phyloP scores from a whole-genome alignment of 345 rosid genomes.

The Salix dunnii region DNA sequence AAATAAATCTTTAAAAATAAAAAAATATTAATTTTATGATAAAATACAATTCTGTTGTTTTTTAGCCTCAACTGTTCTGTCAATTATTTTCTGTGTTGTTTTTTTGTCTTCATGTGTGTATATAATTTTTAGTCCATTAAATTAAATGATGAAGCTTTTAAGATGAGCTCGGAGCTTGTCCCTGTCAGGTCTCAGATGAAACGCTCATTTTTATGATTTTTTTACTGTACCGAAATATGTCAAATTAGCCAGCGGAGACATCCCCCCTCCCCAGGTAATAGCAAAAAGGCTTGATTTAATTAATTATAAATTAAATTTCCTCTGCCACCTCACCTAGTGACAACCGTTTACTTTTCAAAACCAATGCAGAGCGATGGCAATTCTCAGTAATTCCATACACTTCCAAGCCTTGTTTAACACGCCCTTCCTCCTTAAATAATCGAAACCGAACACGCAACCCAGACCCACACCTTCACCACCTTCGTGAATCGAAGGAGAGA shows the following conservation, averaged over 20 bases:
- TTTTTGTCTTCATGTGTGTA: too few species aligned
- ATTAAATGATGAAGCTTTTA: not conserved
- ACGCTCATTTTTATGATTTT: not conserved
- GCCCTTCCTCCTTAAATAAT: slow-evolving; percentile 1
- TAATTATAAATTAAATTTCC: not conserved
- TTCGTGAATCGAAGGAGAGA: not conserved
- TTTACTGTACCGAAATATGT: not conserved
- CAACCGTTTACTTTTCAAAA: slow-evolving; percentile 25
- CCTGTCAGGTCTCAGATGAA: not conserved
- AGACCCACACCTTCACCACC: not conserved
- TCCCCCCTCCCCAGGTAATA: not conserved
- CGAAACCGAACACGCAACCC: not conserved
- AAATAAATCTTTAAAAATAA: too few species aligned
- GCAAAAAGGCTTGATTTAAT: not conserved
- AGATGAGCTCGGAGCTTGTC: not conserved
- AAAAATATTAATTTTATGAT: too few species aligned
- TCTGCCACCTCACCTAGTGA: not conserved
- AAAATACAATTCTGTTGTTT: too few species aligned
- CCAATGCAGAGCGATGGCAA: slow-evolving; percentile 3
- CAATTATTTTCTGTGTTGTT: too few species aligned
- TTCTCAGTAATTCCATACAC: slow-evolving; percentile 14
- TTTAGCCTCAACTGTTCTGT: too few species aligned
- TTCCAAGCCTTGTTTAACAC: slow-evolving; percentile 12
- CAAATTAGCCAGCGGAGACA: slow-evolving; percentile 3
- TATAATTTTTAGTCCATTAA: not conserved